Evolutionary conservation across 2,329 filamentous ascomycete genomes (phyloP), one percentile per base, ranked within the genome.

Genomic region (Talaromyces sp.): DNA sequence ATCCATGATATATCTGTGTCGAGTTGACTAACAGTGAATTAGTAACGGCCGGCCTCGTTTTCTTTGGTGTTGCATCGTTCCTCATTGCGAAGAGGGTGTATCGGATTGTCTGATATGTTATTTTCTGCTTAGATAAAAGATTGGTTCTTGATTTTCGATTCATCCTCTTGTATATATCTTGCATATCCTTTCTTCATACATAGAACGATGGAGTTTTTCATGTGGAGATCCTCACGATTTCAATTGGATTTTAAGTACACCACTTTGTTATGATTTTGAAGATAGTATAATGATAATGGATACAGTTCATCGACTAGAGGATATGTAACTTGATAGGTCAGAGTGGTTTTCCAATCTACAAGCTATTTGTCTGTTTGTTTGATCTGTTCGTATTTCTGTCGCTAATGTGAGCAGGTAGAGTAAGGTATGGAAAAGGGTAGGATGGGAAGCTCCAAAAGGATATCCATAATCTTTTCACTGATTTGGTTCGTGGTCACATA

Each of bases 11-110:
- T 39, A 3, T n/a, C 25, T 27, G 49, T 49, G 10, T 11, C 35
- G 27, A 15, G 15, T 41, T 43, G 13, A 17, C 45, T 65, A 27
- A 62, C 31, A 11, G 31, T 41, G 19, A 25, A 25, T 64, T 64
- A 74, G 77, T 87, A 72, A 93, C 92, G 0, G 89, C 82, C 0
- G 89, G 90, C 0, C 78, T 97, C 56, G 62, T 95, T 1, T 74
- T 85, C 22, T 96, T 96, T 78, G 93, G 92, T 0, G 71, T 92
- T 10, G 83, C 82, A 9, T 93, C 92, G 75, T 96, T 88, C 73
- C 79, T 87, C 74, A 87, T 92, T 68, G 92, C 91, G 13, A 93
- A 92, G 84, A 84, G 89, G 69, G 86, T 92, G 31, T 92, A 91
- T 75, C 85, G 87, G 37, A 91, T 92, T 77, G 89, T 91, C 31